Evolutionary conservation across 2,329 filamentous ascomycete species (phyloP).

Genomic region (Ceratocystis alfenasii): DNA sequence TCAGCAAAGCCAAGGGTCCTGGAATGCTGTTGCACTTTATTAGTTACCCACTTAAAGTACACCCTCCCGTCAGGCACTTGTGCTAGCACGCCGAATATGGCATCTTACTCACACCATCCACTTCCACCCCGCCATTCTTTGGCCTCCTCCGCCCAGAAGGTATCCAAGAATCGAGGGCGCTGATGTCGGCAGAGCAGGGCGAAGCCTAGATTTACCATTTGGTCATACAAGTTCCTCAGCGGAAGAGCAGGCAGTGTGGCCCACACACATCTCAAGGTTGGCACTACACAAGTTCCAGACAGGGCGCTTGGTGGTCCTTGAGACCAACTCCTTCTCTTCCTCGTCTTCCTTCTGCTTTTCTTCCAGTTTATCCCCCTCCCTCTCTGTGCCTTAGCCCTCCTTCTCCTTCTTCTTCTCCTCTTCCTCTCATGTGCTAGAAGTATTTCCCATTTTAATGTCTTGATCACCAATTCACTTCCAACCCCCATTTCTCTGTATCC

Average conservation of each 20-base stretch:
- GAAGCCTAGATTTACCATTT: background rate
- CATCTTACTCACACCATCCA: background rate
- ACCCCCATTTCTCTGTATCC: background rate
- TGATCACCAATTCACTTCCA: background rate
- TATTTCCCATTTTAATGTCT: background rate
- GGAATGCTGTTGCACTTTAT: conserved; percentile 5
- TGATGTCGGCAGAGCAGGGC: background rate
- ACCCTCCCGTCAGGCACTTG: background rate
- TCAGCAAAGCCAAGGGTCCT: background rate
- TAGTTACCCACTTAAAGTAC: background rate
- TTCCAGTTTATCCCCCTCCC: background rate
- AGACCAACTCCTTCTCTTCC: background rate
- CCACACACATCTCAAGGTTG: conserved; percentile 6
- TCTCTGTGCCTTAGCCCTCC: background rate
- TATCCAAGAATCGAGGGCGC: background rate
- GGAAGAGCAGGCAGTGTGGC: background rate
- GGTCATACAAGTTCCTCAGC: background rate
- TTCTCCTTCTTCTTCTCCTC: background rate
- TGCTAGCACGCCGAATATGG: background rate
- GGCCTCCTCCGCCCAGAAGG: background rate
- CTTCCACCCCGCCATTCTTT: background rate
- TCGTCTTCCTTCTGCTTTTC: background rate
- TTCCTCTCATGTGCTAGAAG: background rate
- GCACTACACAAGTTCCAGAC: conserved; percentile 10
- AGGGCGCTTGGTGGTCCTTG: conserved; percentile 1